Base-by-base conservation (phyloP, 768 basidiomycete species). In the Naganishia kalamii region DNA sequence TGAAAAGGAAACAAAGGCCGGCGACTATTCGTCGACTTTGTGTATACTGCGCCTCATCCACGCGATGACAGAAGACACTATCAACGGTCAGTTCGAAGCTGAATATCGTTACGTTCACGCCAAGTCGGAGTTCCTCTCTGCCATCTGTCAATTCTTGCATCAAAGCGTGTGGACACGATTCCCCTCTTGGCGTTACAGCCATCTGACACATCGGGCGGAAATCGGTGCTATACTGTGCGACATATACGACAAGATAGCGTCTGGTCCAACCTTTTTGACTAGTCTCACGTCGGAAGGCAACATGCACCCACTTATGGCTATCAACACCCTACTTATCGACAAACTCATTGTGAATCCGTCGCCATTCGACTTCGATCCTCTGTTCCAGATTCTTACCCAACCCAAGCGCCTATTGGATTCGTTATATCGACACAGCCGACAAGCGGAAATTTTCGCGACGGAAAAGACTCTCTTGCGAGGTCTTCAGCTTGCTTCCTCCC, bases 91-190 rank as follows among this genome's bases (percentile, higher is more conserved):
- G 27, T 64, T 64, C 51, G 50, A 64, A 25, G 40, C 44, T 25
- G 63, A 64, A 29, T 43, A 51, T 5, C 44, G 52, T 13, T 46
- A 32, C 32, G 51, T 64, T 8, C 63, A 64, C 43, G 21, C 29
- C 40, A 51, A 52, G 23, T 64, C 63, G 10, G 37, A 52, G 4
- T 44, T 52, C 50, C 49, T 64, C 2, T 21, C 51, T n/a, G 43
- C 50, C 12, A 40, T 52, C 50, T 33, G 59, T 11, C 54, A 40
- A 7, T 65, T 59, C 44, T 30, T 65, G 43, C 64, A 59, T 65
- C 64, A 59, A 59, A 43, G 40, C 29, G 47, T 65, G 35, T 65
- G 43, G 64, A 40, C 54, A 30, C 43, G 64, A 27, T 60, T 60
- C 30, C 13, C 52, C 27, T 32, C 48, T 48, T 65, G 63, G 63